These are phyloP conservation scores for Pneumocystis wakefieldiae DNA, from an alignment of 1,139 yeast species.

Conservation along the genomic window DNA sequence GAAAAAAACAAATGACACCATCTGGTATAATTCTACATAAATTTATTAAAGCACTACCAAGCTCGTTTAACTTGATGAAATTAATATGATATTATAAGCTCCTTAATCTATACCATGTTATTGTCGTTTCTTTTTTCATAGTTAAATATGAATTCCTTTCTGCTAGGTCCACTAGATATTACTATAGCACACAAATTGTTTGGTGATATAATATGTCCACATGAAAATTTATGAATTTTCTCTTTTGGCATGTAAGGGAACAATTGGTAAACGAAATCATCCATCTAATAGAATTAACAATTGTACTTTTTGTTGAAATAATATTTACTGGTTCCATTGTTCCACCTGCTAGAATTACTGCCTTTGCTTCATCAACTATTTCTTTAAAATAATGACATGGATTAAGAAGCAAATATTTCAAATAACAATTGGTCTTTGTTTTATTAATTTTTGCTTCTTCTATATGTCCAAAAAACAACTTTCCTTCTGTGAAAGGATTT, in stretches of 20 bases:
- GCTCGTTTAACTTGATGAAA: slow-evolving; percentile 18
- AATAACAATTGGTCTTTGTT: slow-evolving; percentile 21
- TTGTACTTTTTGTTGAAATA: background rate
- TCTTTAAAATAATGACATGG: slow-evolving; percentile 60
- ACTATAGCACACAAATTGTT: slow-evolving; percentile 50
- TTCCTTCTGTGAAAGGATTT: slow-evolving; percentile 71
- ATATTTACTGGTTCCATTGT: slow-evolving; percentile 66
- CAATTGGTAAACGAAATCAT: slow-evolving; percentile 49
- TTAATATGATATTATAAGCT: background rate
- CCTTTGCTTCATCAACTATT: slow-evolving; percentile 48
- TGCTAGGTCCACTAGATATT: slow-evolving; percentile 25
- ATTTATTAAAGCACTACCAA: slow-evolving; percentile 39
- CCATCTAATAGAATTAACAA: slow-evolving; percentile 20
- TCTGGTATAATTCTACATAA: slow-evolving; percentile 40
- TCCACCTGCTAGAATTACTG: slow-evolving; percentile 82
- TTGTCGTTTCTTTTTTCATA: slow-evolving; percentile 43
- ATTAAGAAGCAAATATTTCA: slow-evolving; percentile 64
- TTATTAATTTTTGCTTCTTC: background rate
- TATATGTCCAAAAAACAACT: slow-evolving; percentile 41
- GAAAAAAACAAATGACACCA: slow-evolving; percentile 67
- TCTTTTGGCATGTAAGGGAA: slow-evolving; percentile 42
- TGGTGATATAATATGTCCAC: slow-evolving; percentile 75
- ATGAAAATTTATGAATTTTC: slow-evolving; percentile 43
- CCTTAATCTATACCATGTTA: slow-evolving; percentile 27
- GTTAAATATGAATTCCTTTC: slow-evolving; percentile 44